These are phyloP conservation scores for Ganoderma sinense DNA, from an alignment of 1,284 basidiomycete species.

Conservation along the genomic window DNA sequence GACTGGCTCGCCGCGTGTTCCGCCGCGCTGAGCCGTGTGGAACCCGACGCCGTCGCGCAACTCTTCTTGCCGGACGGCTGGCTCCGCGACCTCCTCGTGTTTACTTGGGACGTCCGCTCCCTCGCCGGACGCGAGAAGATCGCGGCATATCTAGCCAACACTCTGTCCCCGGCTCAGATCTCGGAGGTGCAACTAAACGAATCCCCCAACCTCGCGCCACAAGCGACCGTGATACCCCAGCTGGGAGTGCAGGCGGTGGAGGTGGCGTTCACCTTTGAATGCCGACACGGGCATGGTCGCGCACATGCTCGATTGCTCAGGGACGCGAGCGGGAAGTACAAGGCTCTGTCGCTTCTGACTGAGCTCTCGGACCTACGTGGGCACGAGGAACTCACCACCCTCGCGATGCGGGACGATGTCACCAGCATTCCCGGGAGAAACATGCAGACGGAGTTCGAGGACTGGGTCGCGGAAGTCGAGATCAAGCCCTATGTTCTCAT, in stretches of 20 bases:
- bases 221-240: slow-evolving; percentile 29
- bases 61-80: slow-evolving; percentile 53
- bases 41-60: slow-evolving; percentile 43
- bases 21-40: slow-evolving; percentile 39
- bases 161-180: slow-evolving; percentile 34
- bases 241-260: slow-evolving; percentile 28
- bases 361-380: slow-evolving; percentile 41
- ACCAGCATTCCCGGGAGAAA: slow-evolving; percentile 23
- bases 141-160: slow-evolving; percentile 48
- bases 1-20: slow-evolving; percentile 57
- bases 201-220: slow-evolving; percentile 36
- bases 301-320: slow-evolving; percentile 46
- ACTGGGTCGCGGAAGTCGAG: slow-evolving; percentile 30
- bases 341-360: slow-evolving; percentile 39
- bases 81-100: slow-evolving; percentile 66
- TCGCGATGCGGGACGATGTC: slow-evolving; percentile 24
- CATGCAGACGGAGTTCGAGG: slow-evolving; percentile 24
- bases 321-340: slow-evolving; percentile 20
- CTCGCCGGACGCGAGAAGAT: slow-evolving; percentile 53
- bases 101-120: slow-evolving; percentile 71
- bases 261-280: slow-evolving; percentile 51
- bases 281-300: slow-evolving; percentile 44
- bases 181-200: slow-evolving; percentile 42
- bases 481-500: slow-evolving; percentile 22
- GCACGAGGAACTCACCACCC: slow-evolving; percentile 37